Conservation (phyloP, 441 rosid species). For the Euphorbia schlechtendalii region DNA sequence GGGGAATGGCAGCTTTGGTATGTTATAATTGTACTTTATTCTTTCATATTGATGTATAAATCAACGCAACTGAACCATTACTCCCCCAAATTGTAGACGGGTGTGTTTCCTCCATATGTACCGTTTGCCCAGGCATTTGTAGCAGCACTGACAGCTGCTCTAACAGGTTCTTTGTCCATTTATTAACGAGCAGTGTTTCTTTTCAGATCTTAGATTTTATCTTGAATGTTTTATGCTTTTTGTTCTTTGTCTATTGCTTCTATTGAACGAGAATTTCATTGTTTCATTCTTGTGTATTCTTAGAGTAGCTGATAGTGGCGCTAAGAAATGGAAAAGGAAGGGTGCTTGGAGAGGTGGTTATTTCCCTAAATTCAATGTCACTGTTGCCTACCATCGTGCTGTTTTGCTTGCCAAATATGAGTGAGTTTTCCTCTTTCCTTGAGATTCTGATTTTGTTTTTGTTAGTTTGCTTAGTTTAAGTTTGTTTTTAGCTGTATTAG, state of each 20-base stretch:
- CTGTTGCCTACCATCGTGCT: constrained; percentile 85
- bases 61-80: constrained; percentile 11
- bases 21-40: constrained; percentile 3
- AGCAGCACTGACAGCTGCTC: too few relatives aligned
- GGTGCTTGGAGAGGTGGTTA: constrained; percentile 96
- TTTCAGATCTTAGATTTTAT: constrained; percentile 82
- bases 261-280: constrained; percentile 79
- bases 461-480: not conserved
- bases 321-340: constrained; percentile 80
- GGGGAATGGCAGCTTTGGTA: constrained; percentile 83
- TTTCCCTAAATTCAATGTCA: constrained; percentile 74
- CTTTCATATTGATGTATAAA: not conserved
- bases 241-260: too few relatives aligned
- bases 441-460: not conserved
- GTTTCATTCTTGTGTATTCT: constrained; percentile 74
- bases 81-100: constrained; percentile 41
- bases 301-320: constrained; percentile 60
- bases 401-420: constrained; percentile 75
- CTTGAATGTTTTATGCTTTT: too few relatives aligned
- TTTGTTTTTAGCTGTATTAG: not conserved
- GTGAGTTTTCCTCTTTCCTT: constrained; percentile 22
- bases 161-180: constrained; percentile 59
- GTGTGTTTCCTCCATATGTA: too few relatives aligned
- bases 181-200: constrained; percentile 9
- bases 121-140: constrained; percentile 96